phyloP scores from a whole-genome alignment of 2,329 filamentous ascomycete species.

The Aspergillus sp. region DNA sequence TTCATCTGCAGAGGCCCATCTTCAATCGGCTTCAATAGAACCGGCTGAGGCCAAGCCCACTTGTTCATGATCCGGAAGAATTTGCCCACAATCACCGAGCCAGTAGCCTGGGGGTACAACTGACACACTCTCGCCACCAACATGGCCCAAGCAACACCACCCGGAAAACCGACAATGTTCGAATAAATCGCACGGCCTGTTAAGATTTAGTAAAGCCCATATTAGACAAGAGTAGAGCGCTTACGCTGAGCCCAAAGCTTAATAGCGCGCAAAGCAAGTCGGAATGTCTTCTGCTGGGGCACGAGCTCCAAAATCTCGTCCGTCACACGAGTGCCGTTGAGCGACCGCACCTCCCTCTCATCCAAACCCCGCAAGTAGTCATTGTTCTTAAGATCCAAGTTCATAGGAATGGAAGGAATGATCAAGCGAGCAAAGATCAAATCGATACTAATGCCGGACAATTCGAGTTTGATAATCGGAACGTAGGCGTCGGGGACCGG shows the following conservation, averaged over 20 bases:
- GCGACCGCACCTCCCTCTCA: slow-evolving; percentile 80
- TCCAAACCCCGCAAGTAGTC: slow-evolving; percentile 81
- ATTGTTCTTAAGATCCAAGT: slow-evolving; percentile 78
- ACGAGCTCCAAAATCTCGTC: slow-evolving; percentile 88
- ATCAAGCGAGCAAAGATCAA: slow-evolving; percentile 81
- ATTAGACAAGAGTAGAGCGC: slow-evolving; percentile 15
- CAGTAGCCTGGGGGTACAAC: slow-evolving; percentile 88
- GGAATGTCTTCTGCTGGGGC: slow-evolving; percentile 86
- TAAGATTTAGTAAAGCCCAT: slow-evolving; percentile 1
- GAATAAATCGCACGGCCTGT: slow-evolving; percentile 82
- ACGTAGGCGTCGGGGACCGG: slow-evolving; percentile 89
- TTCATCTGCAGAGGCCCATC: slow-evolving; percentile 77
- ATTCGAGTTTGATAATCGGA: slow-evolving; percentile 96
- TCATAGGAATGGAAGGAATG: slow-evolving; percentile 69
- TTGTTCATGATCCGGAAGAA: slow-evolving; percentile 90
- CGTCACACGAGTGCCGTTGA: slow-evolving; percentile 93
- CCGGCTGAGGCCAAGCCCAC: slow-evolving; percentile 94
- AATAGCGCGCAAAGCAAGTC: slow-evolving; percentile 83
- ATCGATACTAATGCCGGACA: slow-evolving; percentile 89
- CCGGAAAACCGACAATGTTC: slow-evolving; percentile 94
- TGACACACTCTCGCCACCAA: slow-evolving; percentile 94
- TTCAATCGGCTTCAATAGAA: slow-evolving; percentile 85
- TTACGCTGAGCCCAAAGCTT: slow-evolving; percentile 89
- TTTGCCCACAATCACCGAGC: slow-evolving; percentile 84
- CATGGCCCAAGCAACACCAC: slow-evolving; percentile 98